phyloP scores from a whole-genome alignment of 495 filamentous ascomycete genomes.

The Annulohypoxylon nitens region DNA sequence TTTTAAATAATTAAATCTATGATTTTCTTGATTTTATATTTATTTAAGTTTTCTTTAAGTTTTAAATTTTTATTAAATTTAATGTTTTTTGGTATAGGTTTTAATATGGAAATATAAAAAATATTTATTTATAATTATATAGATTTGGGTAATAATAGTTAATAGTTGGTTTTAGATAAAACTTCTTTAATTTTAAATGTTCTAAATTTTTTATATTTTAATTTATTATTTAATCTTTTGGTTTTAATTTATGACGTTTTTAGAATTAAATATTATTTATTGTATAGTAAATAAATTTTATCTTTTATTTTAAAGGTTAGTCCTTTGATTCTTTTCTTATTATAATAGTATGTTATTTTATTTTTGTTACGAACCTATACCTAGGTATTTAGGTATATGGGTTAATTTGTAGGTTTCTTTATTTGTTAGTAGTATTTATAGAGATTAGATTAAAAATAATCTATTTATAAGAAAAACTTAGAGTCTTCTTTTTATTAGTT shows the following conservation, averaged over 20 bases:
- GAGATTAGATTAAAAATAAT: background rate
- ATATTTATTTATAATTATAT: conserved; percentile 20
- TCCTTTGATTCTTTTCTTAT: conserved; percentile 1
- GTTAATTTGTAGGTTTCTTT: background rate
- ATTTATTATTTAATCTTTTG: conserved; percentile 50
- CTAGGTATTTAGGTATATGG: background rate
- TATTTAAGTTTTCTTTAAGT: conserved; percentile 4
- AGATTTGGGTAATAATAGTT: conserved; percentile 22
- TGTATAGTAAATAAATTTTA: background rate
- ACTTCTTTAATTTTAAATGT: conserved; percentile 39
- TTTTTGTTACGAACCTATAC: background rate
- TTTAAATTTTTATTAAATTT: conserved; percentile 24
- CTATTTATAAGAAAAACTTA: background rate
- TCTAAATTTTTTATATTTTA: conserved; percentile 50
- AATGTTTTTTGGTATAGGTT: conserved; percentile 11
- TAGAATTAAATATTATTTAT: conserved; percentile 20
- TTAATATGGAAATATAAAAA: conserved; percentile 30
- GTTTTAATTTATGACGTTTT: conserved; percentile 51
- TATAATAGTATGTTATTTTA: conserved; percentile 9
- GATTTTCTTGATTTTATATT: conserved; percentile 33
- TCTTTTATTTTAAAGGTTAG: background rate
- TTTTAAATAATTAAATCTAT: background rate
- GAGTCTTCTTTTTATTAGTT: background rate
- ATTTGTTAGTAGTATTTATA: background rate
- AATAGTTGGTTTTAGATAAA: conserved; percentile 26